A percentile compares a stretch with the other conserved stretches of the same genome.
Conservation (phyloP, 2,329 filamentous ascomycete species). For the Coleophoma eucalyptorum region DNA sequence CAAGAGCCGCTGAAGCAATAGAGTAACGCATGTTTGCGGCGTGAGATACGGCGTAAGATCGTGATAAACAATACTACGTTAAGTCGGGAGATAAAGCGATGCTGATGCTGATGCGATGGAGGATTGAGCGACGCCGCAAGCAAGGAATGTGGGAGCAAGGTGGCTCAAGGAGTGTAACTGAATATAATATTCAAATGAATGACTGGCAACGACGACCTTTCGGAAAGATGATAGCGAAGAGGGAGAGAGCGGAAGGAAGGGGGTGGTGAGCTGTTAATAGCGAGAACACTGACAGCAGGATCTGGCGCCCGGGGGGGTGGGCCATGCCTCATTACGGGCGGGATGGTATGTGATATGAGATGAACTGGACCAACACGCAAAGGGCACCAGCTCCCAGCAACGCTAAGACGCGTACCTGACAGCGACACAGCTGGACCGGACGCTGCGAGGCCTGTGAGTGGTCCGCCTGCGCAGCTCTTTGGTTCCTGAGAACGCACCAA, state of each 20-base stretch:
- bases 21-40: slow-evolving; percentile 24
- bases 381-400: no score
- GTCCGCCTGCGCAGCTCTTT: neutral
- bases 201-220: slow-evolving; percentile 19
- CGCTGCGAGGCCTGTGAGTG: neutral
- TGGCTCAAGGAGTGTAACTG: slow-evolving; percentile 19
- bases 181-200: slow-evolving; percentile 14
- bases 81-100: no score
- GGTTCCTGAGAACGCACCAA: neutral
- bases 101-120: slow-evolving; percentile 8
- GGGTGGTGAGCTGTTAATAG: slow-evolving; percentile 1
- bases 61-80: slow-evolving; percentile 2
- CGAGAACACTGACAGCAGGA: neutral
- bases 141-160: slow-evolving; percentile 26
- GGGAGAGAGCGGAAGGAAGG: slow-evolving; percentile 6
- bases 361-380: no score
- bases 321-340: no score
- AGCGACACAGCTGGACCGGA: no score
- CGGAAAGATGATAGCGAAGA: slow-evolving; percentile 12
- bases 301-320: no score
- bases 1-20: slow-evolving; percentile 19
- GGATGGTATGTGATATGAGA: no score
- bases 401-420: neutral
- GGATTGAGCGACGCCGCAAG: slow-evolving; percentile 13
- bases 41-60: neutral